Evolutionary conservation across 2,329 filamentous ascomycete species (phyloP).

Genomic region (Penicillium sp.): DNA sequence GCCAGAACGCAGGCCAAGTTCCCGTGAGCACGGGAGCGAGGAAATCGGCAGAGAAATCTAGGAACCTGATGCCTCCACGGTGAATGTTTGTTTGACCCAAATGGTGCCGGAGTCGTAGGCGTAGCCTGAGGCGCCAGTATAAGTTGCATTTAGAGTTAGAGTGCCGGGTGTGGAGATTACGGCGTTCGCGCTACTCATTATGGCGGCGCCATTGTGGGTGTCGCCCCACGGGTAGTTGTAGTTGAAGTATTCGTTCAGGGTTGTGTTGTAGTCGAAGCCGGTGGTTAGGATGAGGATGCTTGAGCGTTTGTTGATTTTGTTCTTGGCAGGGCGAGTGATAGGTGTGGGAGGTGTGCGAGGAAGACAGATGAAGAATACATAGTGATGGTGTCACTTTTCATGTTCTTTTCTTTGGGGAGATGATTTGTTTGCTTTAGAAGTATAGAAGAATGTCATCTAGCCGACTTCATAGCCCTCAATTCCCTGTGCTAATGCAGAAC

Average conservation of each 20-base stretch:
- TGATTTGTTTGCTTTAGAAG: not conserved
- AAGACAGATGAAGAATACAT: conserved; percentile 4
- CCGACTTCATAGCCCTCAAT: not conserved
- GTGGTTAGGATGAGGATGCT: conserved; percentile 23
- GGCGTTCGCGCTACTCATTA: conserved; percentile 48
- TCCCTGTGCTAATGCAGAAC: not conserved
- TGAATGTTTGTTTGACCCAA: conserved; percentile 45
- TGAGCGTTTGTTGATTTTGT: conserved; percentile 10
- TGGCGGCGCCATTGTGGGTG: conserved; percentile 59
- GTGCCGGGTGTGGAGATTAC: conserved; percentile 48
- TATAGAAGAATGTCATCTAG: not conserved
- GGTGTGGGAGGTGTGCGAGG: conserved; percentile 2
- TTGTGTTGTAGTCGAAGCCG: conserved; percentile 33
- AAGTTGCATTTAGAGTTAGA: conserved; percentile 51
- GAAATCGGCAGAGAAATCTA: conserved; percentile 43
- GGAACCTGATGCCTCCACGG: conserved; percentile 37
- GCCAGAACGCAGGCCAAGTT: conserved; percentile 62
- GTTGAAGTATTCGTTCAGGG: conserved; percentile 45
- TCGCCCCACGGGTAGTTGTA: conserved; percentile 61
- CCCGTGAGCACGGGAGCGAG: conserved; percentile 41
- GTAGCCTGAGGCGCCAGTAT: conserved; percentile 40
- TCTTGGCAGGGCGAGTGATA: conserved; percentile 4
- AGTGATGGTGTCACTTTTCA: too few relatives aligned
- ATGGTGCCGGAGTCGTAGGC: conserved; percentile 55
- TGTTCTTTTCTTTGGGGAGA: not conserved